These are phyloP conservation scores for Dothistroma pini DNA, from an alignment of 2,329 filamentous ascomycete genomes.

Conservation along the genomic window DNA sequence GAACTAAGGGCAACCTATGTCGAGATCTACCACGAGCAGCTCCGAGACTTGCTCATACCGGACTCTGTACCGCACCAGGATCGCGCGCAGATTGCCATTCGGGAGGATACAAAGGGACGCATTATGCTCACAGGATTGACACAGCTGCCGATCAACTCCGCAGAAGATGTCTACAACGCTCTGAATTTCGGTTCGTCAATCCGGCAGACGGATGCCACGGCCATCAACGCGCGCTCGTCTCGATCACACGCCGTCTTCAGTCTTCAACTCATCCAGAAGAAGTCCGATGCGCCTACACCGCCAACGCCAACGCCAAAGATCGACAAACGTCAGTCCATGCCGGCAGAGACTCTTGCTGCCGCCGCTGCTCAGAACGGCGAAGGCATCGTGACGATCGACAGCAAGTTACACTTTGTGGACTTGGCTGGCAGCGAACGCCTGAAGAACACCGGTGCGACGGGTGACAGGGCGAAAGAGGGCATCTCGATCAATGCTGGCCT, in stretches of 20 bases:
- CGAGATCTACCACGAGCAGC: conserved; percentile 94
- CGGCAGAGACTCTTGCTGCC: conserved; percentile 70
- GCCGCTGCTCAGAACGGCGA: conserved; percentile 42
- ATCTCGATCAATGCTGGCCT: conserved; percentile 98
- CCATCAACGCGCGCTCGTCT: conserved; percentile 95
- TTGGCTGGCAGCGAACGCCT: conserved; percentile 92
- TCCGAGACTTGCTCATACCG: conserved; percentile 82
- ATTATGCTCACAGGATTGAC: conserved; percentile 89
- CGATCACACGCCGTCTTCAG: conserved; percentile 97
- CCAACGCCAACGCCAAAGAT: conserved; percentile 54
- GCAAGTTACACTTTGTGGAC: conserved; percentile 98
- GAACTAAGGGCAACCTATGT: conserved; percentile 73
- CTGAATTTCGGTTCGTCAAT: conserved; percentile 91
- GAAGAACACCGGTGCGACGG: conserved; percentile 95
- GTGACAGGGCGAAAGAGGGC: conserved; percentile 89
- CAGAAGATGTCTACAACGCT: conserved; percentile 84
- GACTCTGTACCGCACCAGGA: conserved; percentile 68
- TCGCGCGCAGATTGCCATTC: conserved; percentile 77
- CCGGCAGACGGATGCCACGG: conserved; percentile 93
- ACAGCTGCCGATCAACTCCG: conserved; percentile 83
- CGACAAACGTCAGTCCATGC: conserved; percentile 85
- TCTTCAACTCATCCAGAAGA: conserved; percentile 85
- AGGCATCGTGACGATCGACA: conserved; percentile 79
- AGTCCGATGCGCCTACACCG: conserved; percentile 50
- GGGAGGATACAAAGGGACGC: conserved; percentile 90